Percentiles rank a stretch among this genome's conserved stretches.
Conservation (phyloP, 179 eudicot species). For the Sideroxylon spinosum region DNA sequence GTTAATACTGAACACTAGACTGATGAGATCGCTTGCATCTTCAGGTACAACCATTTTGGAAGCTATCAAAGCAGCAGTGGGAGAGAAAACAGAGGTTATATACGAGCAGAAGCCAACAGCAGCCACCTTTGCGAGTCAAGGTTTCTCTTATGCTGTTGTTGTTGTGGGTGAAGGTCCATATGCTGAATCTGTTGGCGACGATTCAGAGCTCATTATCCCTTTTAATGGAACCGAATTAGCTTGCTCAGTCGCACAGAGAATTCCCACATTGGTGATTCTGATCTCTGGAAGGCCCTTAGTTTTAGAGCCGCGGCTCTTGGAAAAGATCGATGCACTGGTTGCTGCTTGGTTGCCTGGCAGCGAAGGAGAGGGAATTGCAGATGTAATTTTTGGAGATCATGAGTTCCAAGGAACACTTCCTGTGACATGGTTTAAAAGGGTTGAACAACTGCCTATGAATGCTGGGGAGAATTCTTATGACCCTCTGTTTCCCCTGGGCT, state of each 20-base stretch:
- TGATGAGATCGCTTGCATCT: not conserved
- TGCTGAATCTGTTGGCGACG: constrained; percentile 63
- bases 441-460: constrained; percentile 51
- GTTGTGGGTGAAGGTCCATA: constrained; percentile 70
- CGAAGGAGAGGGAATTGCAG: constrained; percentile 36
- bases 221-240: constrained; percentile 45
- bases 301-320: constrained; percentile 47
- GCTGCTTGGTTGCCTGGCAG: constrained; percentile 82
- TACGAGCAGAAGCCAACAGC: constrained; percentile 53
- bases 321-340: constrained; percentile 50
- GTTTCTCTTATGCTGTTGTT: constrained; percentile 53
- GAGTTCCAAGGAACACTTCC: constrained; percentile 60
- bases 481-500: constrained; percentile 68
- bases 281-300: constrained; percentile 66
- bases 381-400: too few species aligned
- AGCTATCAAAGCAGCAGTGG: constrained; percentile 47
- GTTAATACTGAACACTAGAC: too few species aligned
- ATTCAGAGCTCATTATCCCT: constrained; percentile 51
- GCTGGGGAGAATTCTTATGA: constrained; percentile 35
- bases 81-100: constrained; percentile 42
- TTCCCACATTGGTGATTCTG: constrained; percentile 64
- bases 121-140: constrained; percentile 40
- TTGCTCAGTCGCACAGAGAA: constrained; percentile 40
- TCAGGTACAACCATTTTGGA: constrained; percentile 66
- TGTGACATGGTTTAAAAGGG: constrained; percentile 59